phyloP scores from a whole-genome alignment of 129 eudicot genomes.

The Flaveria ramosissima region DNA sequence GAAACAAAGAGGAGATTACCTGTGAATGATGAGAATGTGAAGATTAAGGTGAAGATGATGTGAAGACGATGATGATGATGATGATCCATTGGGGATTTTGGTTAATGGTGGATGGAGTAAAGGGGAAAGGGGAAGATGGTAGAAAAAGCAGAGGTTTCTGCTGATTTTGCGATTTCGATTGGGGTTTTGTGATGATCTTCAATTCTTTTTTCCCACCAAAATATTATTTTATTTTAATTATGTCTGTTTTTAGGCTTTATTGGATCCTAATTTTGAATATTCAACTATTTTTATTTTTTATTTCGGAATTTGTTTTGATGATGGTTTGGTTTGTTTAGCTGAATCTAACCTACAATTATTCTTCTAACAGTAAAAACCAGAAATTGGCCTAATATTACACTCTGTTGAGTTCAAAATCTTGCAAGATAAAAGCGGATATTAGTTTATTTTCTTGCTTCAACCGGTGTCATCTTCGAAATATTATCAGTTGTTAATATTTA shows the following conservation, averaged over 20 bases:
- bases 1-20: conserved; percentile 28
- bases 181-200: not conserved
- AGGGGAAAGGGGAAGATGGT: conserved; percentile 14
- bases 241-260: not conserved
- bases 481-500: no score
- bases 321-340: not conserved
- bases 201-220: conserved; percentile 30
- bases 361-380: not conserved
- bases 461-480: no score
- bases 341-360: not conserved
- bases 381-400: not conserved
- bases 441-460: no score
- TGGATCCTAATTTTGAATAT: no score
- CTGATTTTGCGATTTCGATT: not conserved
- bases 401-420: not conserved
- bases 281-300: not conserved
- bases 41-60: conserved; percentile 25
- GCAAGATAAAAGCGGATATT: not conserved
- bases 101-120: not conserved
- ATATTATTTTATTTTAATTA: not conserved
- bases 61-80: conserved; percentile 27
- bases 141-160: not conserved
- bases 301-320: not conserved
- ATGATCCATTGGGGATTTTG: conserved; percentile 40
- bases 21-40: conserved; percentile 35